A percentile compares a stretch with the other conserved stretches of the same genome.
These are phyloP conservation scores for Colletotrichum sansevieriae DNA, from an alignment of 2,329 filamentous ascomycete species.

Conservation along the genomic window DNA sequence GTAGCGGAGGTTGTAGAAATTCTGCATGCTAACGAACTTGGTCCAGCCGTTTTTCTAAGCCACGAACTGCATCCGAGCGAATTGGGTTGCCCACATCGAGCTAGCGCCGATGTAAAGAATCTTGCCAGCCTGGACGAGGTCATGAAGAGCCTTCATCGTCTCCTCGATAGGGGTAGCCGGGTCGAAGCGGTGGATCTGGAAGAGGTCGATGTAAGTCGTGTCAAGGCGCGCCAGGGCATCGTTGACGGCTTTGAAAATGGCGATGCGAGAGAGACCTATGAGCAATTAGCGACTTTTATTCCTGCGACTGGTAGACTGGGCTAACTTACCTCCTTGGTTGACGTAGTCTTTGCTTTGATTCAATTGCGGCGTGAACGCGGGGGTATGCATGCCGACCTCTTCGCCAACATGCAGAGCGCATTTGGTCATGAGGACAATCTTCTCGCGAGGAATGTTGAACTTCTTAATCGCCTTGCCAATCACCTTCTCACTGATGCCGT, in stretches of 20 bases:
- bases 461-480: conserved; percentile 74
- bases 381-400: conserved; percentile 12
- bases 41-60: too few species aligned
- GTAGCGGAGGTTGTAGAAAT: too few species aligned
- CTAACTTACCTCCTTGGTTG: conserved; percentile 42
- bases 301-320: rapidly evolving
- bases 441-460: conserved; percentile 73
- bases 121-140: conserved; percentile 68
- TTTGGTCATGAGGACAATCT: conserved; percentile 52
- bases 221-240: conserved; percentile 59
- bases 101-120: too few species aligned
- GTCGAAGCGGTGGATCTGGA: conserved; percentile 73
- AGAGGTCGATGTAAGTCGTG: conserved; percentile 63
- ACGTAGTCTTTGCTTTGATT: conserved; percentile 54
- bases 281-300: conserved; percentile 52
- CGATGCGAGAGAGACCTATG: conserved; percentile 44
- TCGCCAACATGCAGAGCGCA: too few species aligned
- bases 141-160: conserved; percentile 73
- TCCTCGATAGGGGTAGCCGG: conserved; percentile 64
- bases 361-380: not conserved
- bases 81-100: too few species aligned
- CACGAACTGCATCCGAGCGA: too few species aligned
- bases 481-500: conserved; percentile 73
- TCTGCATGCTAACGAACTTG: too few species aligned
- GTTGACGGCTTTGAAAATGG: conserved; percentile 54